Conservation (phyloP, 768 basidiomycete genomes). For the Pleurotus djamor region DNA sequence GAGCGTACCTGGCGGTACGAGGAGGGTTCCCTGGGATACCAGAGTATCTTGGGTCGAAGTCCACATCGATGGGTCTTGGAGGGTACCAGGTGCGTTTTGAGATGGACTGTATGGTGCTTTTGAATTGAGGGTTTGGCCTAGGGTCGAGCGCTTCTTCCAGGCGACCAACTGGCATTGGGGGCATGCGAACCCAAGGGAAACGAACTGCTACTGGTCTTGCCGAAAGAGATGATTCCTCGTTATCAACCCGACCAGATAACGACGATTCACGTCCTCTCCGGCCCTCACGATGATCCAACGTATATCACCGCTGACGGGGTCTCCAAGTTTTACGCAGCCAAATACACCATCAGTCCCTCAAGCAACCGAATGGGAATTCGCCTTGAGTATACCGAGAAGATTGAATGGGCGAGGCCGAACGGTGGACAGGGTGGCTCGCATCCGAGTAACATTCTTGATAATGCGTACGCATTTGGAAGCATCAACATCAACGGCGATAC, state of each 20-base stretch:
- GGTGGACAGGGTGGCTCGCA: constrained; percentile 72
- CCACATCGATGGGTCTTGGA: constrained; percentile 60
- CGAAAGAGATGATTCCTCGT: constrained; percentile 29
- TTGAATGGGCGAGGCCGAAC: constrained; percentile 51
- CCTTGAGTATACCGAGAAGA: constrained; percentile 38
- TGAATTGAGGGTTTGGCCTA: constrained; percentile 16
- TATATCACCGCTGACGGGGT: constrained; percentile 51
- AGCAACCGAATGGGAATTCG: constrained; percentile 68
- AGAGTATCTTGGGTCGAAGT: constrained; percentile 59
- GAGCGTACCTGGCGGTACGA: constrained; percentile 52
- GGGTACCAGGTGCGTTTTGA: constrained; percentile 47
- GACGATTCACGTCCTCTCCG: constrained; percentile 52
- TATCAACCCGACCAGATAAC: constrained; percentile 39
- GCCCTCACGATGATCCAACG: constrained; percentile 60
- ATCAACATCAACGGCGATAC: constrained; percentile 71
- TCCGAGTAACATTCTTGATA: constrained; percentile 66
- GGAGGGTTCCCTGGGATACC: constrained; percentile 63
- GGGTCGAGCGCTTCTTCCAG: constrained; percentile 49
- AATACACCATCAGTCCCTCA: constrained; percentile 52
- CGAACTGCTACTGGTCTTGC: constrained; percentile 18
- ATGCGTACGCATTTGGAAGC: constrained; percentile 52
- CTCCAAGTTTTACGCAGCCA: constrained; percentile 44
- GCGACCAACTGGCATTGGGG: constrained; percentile 47
- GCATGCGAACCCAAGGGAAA: constrained; percentile 19
- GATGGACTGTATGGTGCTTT: neutral